These are phyloP conservation scores for Pseudopyrenochaeta lycopersici DNA, from an alignment of 2,329 filamentous ascomycete species.

Conservation along the genomic window DNA sequence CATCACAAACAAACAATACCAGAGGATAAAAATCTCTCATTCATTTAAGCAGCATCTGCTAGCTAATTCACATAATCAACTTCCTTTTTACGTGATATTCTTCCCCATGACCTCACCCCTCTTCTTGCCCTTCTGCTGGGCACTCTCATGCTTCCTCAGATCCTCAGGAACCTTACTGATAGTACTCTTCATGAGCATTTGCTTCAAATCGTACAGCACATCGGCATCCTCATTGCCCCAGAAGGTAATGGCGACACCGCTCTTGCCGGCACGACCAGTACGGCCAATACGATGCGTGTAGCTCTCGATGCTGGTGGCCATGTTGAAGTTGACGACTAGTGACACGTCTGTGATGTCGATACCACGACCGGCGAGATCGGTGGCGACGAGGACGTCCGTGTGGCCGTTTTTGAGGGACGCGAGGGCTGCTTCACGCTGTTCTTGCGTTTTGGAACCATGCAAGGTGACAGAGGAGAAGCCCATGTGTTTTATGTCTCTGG, in stretches of 20 bases:
- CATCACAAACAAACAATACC: too few species aligned
- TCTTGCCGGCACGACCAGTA: conserved; percentile 97
- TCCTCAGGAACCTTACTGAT: conserved; percentile 93
- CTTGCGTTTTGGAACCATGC: conserved; percentile 96
- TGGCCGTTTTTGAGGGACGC: conserved; percentile 81
- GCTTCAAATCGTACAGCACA: conserved; percentile 91
- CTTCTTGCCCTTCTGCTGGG: conserved; percentile 78
- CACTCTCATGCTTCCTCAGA: conserved; percentile 84
- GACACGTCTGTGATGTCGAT: conserved; percentile 96
- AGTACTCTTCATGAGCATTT: conserved; percentile 91
- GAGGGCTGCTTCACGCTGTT: conserved; percentile 93
- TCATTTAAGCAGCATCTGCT: too few species aligned
- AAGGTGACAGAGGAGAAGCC: conserved; percentile 90
- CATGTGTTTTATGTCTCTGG: conserved; percentile 92
- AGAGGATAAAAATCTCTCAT: too few species aligned
- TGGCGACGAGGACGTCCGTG: conserved; percentile 91
- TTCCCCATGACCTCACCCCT: conserved; percentile 18
- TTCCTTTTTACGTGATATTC: conserved; percentile 14
- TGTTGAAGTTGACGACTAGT: conserved; percentile 98
- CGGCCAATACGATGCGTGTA: conserved; percentile 97
- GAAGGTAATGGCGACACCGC: conserved; percentile 95
- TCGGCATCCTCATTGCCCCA: conserved; percentile 89
- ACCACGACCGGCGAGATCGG: conserved; percentile 94
- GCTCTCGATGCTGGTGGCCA: conserved; percentile 90
- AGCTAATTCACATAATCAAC: background rate